A percentile compares a stretch with the other conserved stretches of the same genome.
Conservation (phyloP, 805 yeast genomes). For the Candida silvicultrix region DNA sequence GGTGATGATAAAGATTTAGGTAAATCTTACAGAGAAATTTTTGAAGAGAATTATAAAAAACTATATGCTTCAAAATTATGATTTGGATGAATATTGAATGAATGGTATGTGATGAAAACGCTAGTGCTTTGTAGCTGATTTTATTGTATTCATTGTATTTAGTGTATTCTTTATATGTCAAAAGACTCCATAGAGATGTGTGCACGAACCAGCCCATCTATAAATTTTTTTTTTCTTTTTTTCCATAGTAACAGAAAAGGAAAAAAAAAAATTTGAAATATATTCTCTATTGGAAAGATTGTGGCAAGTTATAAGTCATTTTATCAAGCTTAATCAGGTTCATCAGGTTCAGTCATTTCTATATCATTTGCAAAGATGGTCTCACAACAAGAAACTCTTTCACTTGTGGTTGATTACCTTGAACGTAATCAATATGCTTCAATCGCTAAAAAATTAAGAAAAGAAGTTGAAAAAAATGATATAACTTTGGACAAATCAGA, state of each 20-base stretch:
- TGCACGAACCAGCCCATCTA: neutral
- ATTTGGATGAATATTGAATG: neutral
- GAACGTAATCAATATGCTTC: conserved; percentile 14
- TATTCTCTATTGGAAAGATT: neutral
- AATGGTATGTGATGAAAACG: no score
- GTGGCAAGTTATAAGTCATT: conserved; percentile 1
- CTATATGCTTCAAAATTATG: neutral
- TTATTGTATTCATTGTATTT: no score
- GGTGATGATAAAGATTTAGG: neutral
- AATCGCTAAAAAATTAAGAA: conserved; percentile 12
- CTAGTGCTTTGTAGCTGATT: no score
- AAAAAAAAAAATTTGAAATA: neutral
- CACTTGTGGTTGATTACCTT: conserved; percentile 17
- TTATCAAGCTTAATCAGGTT: no score
- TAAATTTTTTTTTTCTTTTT: neutral
- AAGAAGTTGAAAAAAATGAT: conserved; percentile 14
- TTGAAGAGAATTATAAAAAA: conserved; percentile 12
- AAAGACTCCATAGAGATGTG: no score
- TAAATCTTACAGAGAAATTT: conserved; percentile 1
- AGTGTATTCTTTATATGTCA: no score
- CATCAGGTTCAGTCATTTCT: no score
- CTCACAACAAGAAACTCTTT: conserved; percentile 14
- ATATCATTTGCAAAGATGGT: no score
- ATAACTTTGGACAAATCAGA: conserved; percentile 6
- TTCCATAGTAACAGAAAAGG: neutral